Conservation (phyloP, 192 early-diverging fungal species). For the Geosiphon pyriformis region DNA sequence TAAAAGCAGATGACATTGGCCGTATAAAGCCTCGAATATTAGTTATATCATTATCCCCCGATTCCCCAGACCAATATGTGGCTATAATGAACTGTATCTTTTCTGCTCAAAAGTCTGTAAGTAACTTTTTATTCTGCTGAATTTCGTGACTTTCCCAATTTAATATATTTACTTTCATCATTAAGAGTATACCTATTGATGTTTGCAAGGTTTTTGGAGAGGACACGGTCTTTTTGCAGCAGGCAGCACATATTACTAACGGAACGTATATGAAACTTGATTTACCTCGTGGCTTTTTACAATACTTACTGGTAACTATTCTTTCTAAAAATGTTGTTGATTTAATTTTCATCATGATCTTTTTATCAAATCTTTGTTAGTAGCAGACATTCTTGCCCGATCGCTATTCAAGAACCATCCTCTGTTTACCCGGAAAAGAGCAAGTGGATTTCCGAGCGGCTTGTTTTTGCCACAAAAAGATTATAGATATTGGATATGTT, state of each 20-base stretch:
- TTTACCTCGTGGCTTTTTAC: constrained; percentile 66
- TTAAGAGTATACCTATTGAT: constrained; percentile 81
- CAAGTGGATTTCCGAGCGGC: constrained; percentile 90
- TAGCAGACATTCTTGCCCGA: constrained; percentile 81
- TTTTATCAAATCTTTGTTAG: neutral
- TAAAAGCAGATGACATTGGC: constrained; percentile 46
- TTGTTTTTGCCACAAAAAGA: constrained; percentile 95
- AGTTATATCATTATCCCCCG: constrained; percentile 79
- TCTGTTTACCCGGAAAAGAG: constrained; percentile 70
- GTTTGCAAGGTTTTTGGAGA: constrained; percentile 76
- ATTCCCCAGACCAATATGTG: constrained; percentile 87
- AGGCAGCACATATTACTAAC: constrained; percentile 84
- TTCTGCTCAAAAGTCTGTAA: constrained; percentile 83
- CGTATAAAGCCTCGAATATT: constrained; percentile 75
- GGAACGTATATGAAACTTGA: constrained; percentile 78
- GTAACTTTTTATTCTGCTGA: constrained; percentile 12
- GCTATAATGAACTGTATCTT: constrained; percentile 98
- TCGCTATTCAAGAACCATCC: constrained; percentile 60
- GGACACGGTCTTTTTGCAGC: constrained; percentile 86
- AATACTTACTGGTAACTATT: constrained; percentile 74
- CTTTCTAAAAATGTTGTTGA: neutral
- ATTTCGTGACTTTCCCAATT: neutral
- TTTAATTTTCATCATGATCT: neutral
- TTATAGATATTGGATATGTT: constrained; percentile 93
- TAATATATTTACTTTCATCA: neutral